Base-by-base conservation (phyloP, 768 basidiomycete species). In the Boletus rufocinnamomeus region DNA sequence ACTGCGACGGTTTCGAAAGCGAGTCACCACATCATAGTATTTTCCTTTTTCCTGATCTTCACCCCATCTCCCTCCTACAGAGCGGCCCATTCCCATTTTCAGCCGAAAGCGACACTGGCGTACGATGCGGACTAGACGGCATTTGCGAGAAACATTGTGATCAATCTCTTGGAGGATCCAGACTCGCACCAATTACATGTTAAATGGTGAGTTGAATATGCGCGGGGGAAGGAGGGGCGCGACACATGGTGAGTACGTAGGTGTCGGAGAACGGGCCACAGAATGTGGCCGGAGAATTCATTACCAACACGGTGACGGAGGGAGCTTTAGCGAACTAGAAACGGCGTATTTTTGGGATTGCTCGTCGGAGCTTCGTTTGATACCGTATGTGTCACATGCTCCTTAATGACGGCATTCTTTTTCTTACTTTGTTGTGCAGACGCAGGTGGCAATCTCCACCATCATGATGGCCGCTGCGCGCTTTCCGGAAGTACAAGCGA, bases 291-390 rank as follows among this genome's bases (percentile, higher is more conserved):
- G 80, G 79, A 64, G 82, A 83, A 57, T 77, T 84, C 43, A 64
- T 85, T 4, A 80, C 81, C 38, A 76, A 75, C 2, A 81, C 55
- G 9, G 66, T 83, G 55, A 63, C 66, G 0, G 80, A 82, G 41
- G 77, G 14, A 78, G 78, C 14, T 70, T 86, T 3, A 77, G 78
- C 6, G 78, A 82, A 54, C 69, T 77, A 14, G 84, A 87, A 60
- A 77, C 77, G 0, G 80, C 84, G 0, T 87, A 83, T 77, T 87
- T 25, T 80, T 81, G 2, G 85, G 85, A 1, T 80, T 80, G 10
- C 80, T 87, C 72, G 41, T 85, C 44, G 85, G 84, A 21, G 85
- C 86, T 19, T 84, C 85, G 0, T 80, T 82, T 1, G 85, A 86
- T 57, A 85, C 85, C 5, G 76, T 74, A 47, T 34, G 69, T 58